Percentiles rank a stretch among this genome's conserved stretches.
Evolutionary conservation across 306 rosid genomes (phyloP).

Genomic region (Comarum palustre): DNA sequence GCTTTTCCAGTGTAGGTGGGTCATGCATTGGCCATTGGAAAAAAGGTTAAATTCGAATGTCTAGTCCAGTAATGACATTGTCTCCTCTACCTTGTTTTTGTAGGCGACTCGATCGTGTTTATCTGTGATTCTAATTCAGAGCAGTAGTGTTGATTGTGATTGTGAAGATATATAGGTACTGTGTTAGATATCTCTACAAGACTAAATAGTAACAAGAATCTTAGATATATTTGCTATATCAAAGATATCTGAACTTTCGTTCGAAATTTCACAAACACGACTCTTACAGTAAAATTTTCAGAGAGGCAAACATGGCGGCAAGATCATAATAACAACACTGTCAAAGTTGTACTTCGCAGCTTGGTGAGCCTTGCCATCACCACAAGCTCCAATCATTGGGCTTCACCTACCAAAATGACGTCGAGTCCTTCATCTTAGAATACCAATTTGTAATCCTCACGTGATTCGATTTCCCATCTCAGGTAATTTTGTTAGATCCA

Average conservation of each 20-base stretch:
- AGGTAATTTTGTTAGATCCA: too few relatives aligned
- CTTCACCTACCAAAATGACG: background rate
- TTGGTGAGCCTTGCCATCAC: too few relatives aligned
- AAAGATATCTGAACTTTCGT: background rate
- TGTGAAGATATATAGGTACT: slow-evolving; percentile 11
- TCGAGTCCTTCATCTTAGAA: too few relatives aligned
- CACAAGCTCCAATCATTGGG: too few relatives aligned
- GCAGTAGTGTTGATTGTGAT: background rate
- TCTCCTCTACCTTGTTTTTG: slow-evolving; percentile 20
- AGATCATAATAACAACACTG: background rate
- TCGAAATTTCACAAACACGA: background rate
- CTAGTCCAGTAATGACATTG: slow-evolving; percentile 38
- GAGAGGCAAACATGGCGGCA: background rate
- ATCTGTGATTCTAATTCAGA: slow-evolving; percentile 14
- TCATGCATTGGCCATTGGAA: slow-evolving; percentile 44
- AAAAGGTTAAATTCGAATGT: slow-evolving; percentile 42
- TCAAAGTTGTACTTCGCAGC: background rate
- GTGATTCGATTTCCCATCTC: too few relatives aligned
- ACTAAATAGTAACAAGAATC: background rate
- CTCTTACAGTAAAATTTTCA: background rate
- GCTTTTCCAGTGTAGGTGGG: slow-evolving; percentile 39
- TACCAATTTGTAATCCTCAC: too few relatives aligned
- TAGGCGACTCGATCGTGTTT: background rate
- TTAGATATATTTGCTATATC: background rate
- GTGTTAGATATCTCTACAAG: background rate